Conservation (phyloP, 2,329 filamentous ascomycete genomes). For the Nemania abortiva region DNA sequence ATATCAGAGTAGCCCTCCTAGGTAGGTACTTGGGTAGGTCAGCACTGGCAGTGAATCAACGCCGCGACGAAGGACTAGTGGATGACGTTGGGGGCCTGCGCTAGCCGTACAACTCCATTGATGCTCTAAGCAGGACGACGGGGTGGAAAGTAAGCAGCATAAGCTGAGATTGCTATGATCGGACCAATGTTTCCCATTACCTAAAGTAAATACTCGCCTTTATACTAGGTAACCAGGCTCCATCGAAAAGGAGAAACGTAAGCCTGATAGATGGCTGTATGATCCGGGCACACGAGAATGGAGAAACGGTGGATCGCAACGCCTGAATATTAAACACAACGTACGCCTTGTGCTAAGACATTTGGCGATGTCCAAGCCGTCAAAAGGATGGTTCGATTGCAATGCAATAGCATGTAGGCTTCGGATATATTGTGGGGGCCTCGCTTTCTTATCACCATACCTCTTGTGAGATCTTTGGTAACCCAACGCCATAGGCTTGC, state of each 20-base stretch:
- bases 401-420: background rate
- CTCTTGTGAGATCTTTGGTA: background rate
- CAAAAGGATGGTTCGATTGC: background rate
- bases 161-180: slow-evolving; percentile 25
- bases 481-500: slow-evolving; percentile 14
- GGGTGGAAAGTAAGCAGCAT: slow-evolving; percentile 31
- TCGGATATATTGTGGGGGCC: slow-evolving; percentile 1
- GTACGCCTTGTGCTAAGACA: background rate
- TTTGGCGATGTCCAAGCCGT: background rate
- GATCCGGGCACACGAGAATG: background rate
- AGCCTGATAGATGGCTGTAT: background rate
- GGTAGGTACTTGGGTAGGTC: background rate
- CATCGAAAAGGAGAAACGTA: background rate
- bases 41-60: slow-evolving; percentile 9
- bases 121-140: slow-evolving; percentile 17
- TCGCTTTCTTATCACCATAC: background rate
- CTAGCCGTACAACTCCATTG: background rate
- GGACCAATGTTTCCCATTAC: background rate
- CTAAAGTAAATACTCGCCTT: background rate
- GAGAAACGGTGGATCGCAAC: background rate
- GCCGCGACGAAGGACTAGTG: background rate
- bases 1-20: background rate
- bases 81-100: slow-evolving; percentile 30
- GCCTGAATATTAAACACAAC: background rate
- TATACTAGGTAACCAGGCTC: background rate